These are phyloP conservation scores for Raddia guianensis DNA, from an alignment of 176 grass and related monocot species.

Conservation along the genomic window DNA sequence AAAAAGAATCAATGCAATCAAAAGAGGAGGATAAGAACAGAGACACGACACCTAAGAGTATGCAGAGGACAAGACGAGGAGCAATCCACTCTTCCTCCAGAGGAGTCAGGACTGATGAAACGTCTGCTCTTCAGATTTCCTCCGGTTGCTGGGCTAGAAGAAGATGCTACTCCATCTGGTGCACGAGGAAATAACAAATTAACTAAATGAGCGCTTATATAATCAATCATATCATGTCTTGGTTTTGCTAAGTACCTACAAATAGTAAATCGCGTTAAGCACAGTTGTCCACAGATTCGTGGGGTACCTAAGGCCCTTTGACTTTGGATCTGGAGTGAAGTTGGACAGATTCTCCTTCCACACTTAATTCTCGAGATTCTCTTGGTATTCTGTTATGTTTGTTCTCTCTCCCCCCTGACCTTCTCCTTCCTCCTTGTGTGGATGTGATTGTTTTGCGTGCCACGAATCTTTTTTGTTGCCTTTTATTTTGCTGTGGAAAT, in stretches of 20 bases:
- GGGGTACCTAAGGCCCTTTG: background rate
- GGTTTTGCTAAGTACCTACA: too few species aligned
- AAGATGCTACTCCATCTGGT: too few species aligned
- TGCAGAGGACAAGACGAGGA: background rate
- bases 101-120: background rate
- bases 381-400: background rate
- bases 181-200: background rate
- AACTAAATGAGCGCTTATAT: background rate
- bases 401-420: background rate
- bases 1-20: background rate
- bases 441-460: conserved; percentile 7
- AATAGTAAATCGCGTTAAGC: background rate
- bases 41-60: background rate
- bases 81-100: background rate
- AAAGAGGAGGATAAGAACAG: background rate
- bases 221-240: too few species aligned
- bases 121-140: background rate
- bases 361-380: background rate
- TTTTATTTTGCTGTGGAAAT: background rate
- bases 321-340: background rate
- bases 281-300: background rate
- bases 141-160: too few species aligned
- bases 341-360: background rate
- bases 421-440: background rate
- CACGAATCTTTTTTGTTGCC: background rate